These are phyloP conservation scores for Boletus barrowsii DNA, from an alignment of 768 basidiomycete genomes.

Conservation along the genomic window DNA sequence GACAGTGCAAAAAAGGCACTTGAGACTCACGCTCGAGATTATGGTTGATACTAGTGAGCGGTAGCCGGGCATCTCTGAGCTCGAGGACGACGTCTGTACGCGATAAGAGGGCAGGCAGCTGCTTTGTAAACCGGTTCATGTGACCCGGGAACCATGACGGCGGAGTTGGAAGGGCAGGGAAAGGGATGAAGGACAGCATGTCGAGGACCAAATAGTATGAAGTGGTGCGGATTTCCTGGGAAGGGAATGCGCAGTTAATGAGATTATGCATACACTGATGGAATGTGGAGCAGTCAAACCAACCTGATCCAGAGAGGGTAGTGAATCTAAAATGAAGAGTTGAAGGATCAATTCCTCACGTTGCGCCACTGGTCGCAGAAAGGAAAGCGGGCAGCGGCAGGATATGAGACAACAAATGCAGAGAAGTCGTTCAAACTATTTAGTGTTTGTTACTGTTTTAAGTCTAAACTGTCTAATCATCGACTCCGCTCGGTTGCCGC, in stretches of 20 bases:
- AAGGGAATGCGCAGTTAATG: conserved; percentile 7
- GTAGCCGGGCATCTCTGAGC: conserved; percentile 88
- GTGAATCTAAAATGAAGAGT: background rate
- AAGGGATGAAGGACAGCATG: conserved; percentile 36
- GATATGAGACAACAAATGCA: background rate
- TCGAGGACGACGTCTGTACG: conserved; percentile 92
- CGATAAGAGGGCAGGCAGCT: conserved; percentile 71
- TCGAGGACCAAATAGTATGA: conserved; percentile 8
- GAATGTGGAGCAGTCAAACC: conserved; percentile 1
- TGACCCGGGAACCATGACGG: conserved; percentile 97
- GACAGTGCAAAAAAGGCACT: background rate
- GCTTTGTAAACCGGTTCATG: conserved; percentile 84
- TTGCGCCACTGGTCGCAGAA: background rate
- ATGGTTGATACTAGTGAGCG: conserved; percentile 90
- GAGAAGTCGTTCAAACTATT: background rate
- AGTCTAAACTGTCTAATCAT: too few species aligned
- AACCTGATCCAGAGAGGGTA: background rate
- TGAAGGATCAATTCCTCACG: background rate
- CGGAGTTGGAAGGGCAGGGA: conserved; percentile 59
- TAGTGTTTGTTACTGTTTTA: conserved; percentile 24
- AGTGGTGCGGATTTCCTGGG: conserved; percentile 9
- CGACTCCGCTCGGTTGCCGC: too few species aligned
- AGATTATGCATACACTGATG: conserved; percentile 4
- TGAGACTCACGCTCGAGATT: conserved; percentile 70
- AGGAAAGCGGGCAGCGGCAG: background rate